Base-by-base conservation (phyloP, 257 asterid species). In the Leptodermis oblonga region DNA sequence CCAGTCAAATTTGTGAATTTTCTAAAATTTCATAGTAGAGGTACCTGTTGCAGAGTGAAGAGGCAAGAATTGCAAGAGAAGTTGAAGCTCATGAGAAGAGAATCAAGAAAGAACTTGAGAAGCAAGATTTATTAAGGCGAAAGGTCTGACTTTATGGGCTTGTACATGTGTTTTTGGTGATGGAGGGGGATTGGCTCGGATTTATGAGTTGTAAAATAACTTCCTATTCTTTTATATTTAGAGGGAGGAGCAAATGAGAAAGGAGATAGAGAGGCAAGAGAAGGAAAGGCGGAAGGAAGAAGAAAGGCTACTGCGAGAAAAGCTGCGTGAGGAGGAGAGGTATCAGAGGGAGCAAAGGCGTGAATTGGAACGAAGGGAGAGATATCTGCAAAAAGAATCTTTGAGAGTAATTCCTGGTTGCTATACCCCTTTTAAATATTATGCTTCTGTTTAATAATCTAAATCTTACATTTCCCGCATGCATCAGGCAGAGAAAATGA, bases 341-440 rank as follows among this genome's bases (percentile, higher is more conserved):
- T 78, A 12, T 68, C 95, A 77, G 75, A 82, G 89, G 74, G 98
- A 90, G 83, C 92, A 90, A 79, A 85, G 85, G 77, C 96, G 98
- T 52, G 97, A 90, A 83, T 84, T 92, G 86, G 98, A 92, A 71
- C 78, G 96, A 69, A 79, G 90, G 81, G 97, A 92, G 81, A 92
- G 81, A 74, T 88, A 79, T 75, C 77, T 86, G 42, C 97, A 84
- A 69, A 92, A 84, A 82, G 98, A 92, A 70, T 83, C 85, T 71
- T 79, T 89, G 6, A 84, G 82, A 81, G 96, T 87, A 70, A 77
- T 83, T 78, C 45, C 61, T 53, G 25, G 69, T 73, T 43, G 33
- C 52, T 58, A 26, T 65, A 48, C 33, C 60, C 46, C 9, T 25
- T 42, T 43, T 18, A 72, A 37, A 70, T 23, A 52, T 71, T 14